Conservation (phyloP, 1,139 yeast species). For the Saccharomyces hybrid region DNA sequence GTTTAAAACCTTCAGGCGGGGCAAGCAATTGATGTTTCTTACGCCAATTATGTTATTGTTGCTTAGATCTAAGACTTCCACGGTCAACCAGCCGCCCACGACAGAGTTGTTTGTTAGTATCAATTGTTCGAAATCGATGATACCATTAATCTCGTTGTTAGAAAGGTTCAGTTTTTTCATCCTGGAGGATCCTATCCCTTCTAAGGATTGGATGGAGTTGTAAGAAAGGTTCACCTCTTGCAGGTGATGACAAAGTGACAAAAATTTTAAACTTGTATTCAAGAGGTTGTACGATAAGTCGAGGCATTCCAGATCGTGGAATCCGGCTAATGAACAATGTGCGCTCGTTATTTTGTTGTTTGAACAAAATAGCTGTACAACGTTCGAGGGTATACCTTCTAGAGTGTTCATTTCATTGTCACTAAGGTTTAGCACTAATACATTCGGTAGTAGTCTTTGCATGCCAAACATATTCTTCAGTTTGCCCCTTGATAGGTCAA, state of each 20-base stretch:
- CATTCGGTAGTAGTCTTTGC: conserved; percentile 18
- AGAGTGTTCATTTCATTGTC: conserved; percentile 18
- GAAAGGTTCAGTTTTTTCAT: conserved; percentile 16
- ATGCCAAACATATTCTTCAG: conserved; percentile 19
- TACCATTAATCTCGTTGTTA: conserved; percentile 20
- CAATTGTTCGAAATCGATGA: conserved; percentile 14
- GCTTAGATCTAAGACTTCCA: conserved; percentile 21
- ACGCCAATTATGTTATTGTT: conserved; percentile 18
- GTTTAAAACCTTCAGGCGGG: conserved; percentile 14
- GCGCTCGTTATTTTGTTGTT: conserved; percentile 17
- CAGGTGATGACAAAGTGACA: conserved; percentile 17
- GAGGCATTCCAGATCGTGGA: conserved; percentile 21
- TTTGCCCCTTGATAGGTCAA: conserved; percentile 11
- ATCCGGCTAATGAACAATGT: conserved; percentile 12
- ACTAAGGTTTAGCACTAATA: conserved; percentile 16
- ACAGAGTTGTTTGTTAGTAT: conserved; percentile 2
- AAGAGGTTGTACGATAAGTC: conserved; percentile 18
- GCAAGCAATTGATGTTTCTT: conserved; percentile 14
- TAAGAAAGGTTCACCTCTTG: conserved; percentile 19
- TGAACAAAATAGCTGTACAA: conserved; percentile 12
- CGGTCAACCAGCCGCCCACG: conserved; percentile 16
- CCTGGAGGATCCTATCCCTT: conserved; percentile 12
- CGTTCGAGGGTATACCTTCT: conserved; percentile 16
- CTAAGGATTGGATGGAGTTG: conserved; percentile 19
- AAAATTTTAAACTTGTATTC: conserved; percentile 13